Evolutionary conservation across 768 basidiomycete species (phyloP).

Genomic region (Agaricus subrufescens): DNA sequence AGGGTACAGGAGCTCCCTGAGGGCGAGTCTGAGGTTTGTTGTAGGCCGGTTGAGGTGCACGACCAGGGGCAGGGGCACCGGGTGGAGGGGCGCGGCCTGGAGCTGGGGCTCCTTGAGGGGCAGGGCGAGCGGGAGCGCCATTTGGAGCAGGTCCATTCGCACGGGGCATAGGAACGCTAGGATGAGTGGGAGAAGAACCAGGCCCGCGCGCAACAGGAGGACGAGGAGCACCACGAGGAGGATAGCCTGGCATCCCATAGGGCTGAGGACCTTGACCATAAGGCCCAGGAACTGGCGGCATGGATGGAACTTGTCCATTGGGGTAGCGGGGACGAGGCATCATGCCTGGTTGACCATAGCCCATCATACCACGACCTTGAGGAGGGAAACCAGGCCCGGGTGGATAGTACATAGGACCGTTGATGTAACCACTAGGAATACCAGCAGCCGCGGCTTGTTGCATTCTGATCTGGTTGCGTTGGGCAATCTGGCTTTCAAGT

Average conservation of each 20-base stretch:
- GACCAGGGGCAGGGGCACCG: slow-evolving; percentile 29
- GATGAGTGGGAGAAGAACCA: slow-evolving; percentile 63
- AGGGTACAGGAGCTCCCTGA: slow-evolving; percentile 27
- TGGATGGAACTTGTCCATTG: slow-evolving; percentile 67
- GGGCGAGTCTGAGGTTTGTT: slow-evolving; percentile 15
- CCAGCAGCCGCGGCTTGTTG: slow-evolving; percentile 91
- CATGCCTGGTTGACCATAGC: slow-evolving; percentile 81
- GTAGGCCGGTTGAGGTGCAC: slow-evolving; percentile 25
- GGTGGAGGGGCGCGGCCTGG: slow-evolving; percentile 29
- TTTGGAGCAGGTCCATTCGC: slow-evolving; percentile 55
- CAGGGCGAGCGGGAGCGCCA: slow-evolving; percentile 47
- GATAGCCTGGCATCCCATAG: slow-evolving; percentile 68
- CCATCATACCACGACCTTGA: slow-evolving; percentile 75
- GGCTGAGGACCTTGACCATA: slow-evolving; percentile 71
- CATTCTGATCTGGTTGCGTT: slow-evolving; percentile 95
- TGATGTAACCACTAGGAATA: slow-evolving; percentile 79
- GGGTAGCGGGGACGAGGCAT: slow-evolving; percentile 87
- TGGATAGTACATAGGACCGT: slow-evolving; percentile 83
- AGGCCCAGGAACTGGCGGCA: slow-evolving; percentile 62
- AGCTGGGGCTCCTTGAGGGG: slow-evolving; percentile 43
- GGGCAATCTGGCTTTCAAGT: slow-evolving; percentile 97
- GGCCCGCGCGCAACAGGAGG: slow-evolving; percentile 64
- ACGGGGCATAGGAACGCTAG: slow-evolving; percentile 61
- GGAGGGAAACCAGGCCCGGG: slow-evolving; percentile 80
- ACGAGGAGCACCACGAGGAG: slow-evolving; percentile 56